phyloP scores from a whole-genome alignment of 192 early-diverging fungal genomes.

The Coemansia sp. region DNA sequence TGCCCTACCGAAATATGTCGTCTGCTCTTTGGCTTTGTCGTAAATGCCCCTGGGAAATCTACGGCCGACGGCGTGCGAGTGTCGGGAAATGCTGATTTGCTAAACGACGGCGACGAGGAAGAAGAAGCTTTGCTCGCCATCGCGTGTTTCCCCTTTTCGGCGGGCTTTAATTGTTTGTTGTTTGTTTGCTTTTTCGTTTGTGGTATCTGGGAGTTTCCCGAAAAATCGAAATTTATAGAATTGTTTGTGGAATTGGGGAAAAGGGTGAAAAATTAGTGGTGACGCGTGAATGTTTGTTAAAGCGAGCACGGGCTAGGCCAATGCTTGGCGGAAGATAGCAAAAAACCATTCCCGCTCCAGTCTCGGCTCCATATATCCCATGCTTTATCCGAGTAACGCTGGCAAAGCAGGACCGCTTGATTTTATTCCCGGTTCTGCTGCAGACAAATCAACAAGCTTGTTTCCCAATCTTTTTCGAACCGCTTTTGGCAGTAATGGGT shows the following conservation, averaged over 20 bases:
- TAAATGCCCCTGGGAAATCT: constrained; percentile 50
- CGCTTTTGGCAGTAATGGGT: no score
- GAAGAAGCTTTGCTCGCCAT: constrained; percentile 3
- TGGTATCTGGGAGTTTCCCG: not conserved
- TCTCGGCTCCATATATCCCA: not conserved
- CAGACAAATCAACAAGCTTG: no score
- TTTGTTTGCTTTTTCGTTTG: not conserved
- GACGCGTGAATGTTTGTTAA: no score
- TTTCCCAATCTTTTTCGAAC: no score
- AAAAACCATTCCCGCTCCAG: not conserved
- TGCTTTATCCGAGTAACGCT: no score
- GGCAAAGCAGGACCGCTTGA: no score
- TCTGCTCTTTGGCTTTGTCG: constrained; percentile 22
- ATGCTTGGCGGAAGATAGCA: not conserved
- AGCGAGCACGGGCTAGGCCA: not conserved
- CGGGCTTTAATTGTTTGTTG: not conserved
- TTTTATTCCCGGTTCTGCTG: no score
- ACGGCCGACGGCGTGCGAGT: constrained; percentile 38
- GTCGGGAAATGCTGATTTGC: not conserved
- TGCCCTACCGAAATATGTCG: constrained; percentile 4
- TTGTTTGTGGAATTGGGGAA: not conserved
- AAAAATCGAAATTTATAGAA: not conserved
- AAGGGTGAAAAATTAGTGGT: not conserved
- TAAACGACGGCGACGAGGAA: constrained; percentile 3
- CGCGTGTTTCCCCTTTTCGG: not conserved